These are phyloP conservation scores for Trypethelium eluteriae DNA, from an alignment of 495 filamentous ascomycete species.

Conservation along the genomic window DNA sequence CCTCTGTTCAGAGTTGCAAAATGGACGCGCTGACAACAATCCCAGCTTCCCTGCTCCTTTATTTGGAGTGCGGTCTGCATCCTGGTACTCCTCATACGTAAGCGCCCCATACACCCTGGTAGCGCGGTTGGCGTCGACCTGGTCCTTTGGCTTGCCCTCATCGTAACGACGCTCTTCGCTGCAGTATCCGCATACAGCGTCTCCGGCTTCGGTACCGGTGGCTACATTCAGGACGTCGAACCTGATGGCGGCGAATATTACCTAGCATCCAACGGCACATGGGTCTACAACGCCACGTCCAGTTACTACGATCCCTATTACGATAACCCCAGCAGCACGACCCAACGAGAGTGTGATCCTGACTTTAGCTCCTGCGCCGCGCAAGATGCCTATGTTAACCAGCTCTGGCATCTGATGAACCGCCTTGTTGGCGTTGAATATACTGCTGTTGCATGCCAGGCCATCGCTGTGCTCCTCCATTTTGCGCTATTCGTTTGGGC, in stretches of 20 bases:
- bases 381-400: constrained; percentile 23
- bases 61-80: constrained; percentile 24
- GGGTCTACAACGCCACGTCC: constrained; percentile 21
- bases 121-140: constrained; percentile 32
- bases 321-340: not conserved
- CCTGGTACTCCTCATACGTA: constrained; percentile 19
- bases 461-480: constrained; percentile 22
- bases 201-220: constrained; percentile 13
- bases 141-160: constrained; percentile 31
- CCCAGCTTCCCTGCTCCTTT: constrained; percentile 22
- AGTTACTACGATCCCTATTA: constrained; percentile 14
- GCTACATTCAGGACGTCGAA: constrained; percentile 13
- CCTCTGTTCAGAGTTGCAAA: not conserved
- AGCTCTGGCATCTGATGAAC: constrained; percentile 15
- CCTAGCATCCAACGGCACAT: constrained; percentile 22
- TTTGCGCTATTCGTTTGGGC: constrained; percentile 35
- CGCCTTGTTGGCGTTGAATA: constrained; percentile 12
- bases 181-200: constrained; percentile 10
- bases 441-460: constrained; percentile 18
- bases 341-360: constrained; percentile 1
- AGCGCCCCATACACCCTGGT: constrained; percentile 29
- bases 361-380: constrained; percentile 18
- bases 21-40: not conserved
- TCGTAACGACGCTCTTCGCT: constrained; percentile 23
- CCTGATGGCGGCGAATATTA: constrained; percentile 19